Evolutionary conservation across 768 basidiomycete species (phyloP).

Genomic region (Mycena metata): DNA sequence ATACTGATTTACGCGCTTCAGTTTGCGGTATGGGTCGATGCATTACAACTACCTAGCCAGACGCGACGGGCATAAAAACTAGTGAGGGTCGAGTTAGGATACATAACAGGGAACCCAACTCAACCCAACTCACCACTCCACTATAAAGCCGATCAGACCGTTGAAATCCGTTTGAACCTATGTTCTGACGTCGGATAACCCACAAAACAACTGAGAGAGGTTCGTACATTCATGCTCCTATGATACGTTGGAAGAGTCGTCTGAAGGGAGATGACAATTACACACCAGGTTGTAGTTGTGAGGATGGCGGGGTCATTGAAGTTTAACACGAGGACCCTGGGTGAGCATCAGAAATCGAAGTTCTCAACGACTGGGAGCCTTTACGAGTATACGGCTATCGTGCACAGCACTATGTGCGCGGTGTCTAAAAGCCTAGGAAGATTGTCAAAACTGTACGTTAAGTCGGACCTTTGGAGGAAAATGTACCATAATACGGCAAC

Average conservation of each 20-base stretch:
- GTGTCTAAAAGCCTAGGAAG: conserved; percentile 57
- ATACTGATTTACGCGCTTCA: conserved; percentile 51
- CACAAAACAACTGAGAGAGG: not conserved
- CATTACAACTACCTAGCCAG: conserved; percentile 55
- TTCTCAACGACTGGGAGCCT: not conserved
- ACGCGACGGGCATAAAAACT: conserved; percentile 69
- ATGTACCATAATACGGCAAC: conserved; percentile 54
- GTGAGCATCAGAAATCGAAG: not conserved
- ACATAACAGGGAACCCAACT: not conserved
- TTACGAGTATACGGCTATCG: conserved; percentile 62
- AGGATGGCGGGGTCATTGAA: conserved; percentile 56
- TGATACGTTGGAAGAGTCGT: not conserved
- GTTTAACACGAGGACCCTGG: conserved; percentile 63
- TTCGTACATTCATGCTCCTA: conserved; percentile 60
- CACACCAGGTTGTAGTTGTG: conserved; percentile 56
- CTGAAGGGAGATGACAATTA: not conserved
- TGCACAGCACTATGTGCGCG: conserved; percentile 58
- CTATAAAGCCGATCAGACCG: conserved; percentile 64
- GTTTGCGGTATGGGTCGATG: not conserved
- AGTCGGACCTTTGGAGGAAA: not conserved
- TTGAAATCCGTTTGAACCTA: conserved; percentile 68
- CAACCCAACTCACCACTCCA: conserved; percentile 55
- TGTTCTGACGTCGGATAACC: conserved; percentile 25
- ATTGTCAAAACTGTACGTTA: not conserved
- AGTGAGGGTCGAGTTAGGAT: conserved; percentile 9